Conservation (phyloP, 345 rosid species). For the Rhizophora mangle region DNA sequence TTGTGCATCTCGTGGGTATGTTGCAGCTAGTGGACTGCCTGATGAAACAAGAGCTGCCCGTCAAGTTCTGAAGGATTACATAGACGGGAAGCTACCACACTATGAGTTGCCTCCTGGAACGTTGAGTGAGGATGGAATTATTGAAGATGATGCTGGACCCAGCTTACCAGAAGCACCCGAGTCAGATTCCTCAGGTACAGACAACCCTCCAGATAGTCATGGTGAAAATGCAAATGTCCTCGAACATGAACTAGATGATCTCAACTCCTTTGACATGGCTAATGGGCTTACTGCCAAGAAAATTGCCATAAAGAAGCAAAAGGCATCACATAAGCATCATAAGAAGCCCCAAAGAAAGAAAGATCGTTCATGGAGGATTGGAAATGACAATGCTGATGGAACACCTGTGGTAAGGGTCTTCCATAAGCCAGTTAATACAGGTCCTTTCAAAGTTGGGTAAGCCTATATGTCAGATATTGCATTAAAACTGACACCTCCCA, state of each 20-base stretch:
- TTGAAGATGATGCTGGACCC: constrained; percentile 26
- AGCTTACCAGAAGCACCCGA: constrained; percentile 25
- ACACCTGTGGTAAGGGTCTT: constrained; percentile 66
- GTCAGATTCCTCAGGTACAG: constrained; percentile 47
- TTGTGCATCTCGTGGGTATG: constrained; percentile 79
- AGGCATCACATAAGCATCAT: constrained; percentile 57
- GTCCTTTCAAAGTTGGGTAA: constrained; percentile 45
- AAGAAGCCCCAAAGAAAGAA: constrained; percentile 71
- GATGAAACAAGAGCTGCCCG: constrained; percentile 91
- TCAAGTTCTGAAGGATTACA: constrained; percentile 73
- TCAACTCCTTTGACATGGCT: constrained; percentile 66
- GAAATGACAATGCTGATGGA: constrained; percentile 57
- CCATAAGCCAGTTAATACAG: constrained; percentile 59
- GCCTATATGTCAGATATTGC: not conserved
- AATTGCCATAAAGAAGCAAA: constrained; percentile 41
- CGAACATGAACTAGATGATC: constrained; percentile 64
- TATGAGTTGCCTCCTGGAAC: constrained; percentile 69
- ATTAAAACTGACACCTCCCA: not conserved
- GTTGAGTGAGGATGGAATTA: constrained; percentile 28
- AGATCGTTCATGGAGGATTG: constrained; percentile 65
- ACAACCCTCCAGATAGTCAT: constrained; percentile 21
- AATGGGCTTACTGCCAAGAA: constrained; percentile 60
- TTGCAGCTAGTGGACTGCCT: constrained; percentile 93
- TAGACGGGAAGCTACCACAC: constrained; percentile 81
- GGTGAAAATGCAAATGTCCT: constrained; percentile 32